Evolutionary conservation across 2,329 filamentous ascomycete genomes (phyloP), one percentile per base, ranked within the genome.

Genomic region (Hortaea werneckii): DNA sequence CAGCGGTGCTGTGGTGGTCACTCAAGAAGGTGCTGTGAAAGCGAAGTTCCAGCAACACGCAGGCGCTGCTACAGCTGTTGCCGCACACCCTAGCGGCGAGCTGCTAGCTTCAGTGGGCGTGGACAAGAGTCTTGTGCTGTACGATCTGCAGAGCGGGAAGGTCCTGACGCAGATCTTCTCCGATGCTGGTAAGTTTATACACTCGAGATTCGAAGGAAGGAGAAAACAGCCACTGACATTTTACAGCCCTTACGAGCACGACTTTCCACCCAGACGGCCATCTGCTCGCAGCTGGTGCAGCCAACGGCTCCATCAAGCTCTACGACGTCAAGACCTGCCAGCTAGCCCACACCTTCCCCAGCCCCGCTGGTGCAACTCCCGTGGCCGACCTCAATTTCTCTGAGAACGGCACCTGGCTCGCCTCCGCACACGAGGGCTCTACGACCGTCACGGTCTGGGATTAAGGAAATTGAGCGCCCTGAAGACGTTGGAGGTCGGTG

Each of bases 261-360:
- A 79, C 83, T 30, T 96, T 98, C 75, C 92, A 98, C 64, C 92
- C 94, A 5, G 92, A 98, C 61, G 92, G 92, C n/a, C 87, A 95
- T 62, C 76, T 98, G 5, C 80, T 96, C 57, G 90, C 87, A 35
- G 85, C 83, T 2, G 92, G 90, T 51, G 85, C 84, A n/a, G 71
- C 71, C 7, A 76, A 83, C 41, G 87, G 87, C 39, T 80, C 87
- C 47, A 84, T 98, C 64, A 87, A 89, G 64, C 78, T 98, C 44
- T 96, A 85, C 68, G 85, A 95, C 66, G 83, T 88, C 55, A 89
- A 85, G 65, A 85, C 79, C 0, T 83, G 88, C 34, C 78, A 82
- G 49, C 76, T 80, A 54, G 86, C 87, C 28, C 87, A 87, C 28
- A 80, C 78, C 45, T 95, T 94, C 65, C 55, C 57, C 6, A 30